Evolutionary conservation across 176 grass and related monocot genomes (phyloP), one percentile per base, ranked within the genome.

Genomic region (Hyparrhenia diplandra): DNA sequence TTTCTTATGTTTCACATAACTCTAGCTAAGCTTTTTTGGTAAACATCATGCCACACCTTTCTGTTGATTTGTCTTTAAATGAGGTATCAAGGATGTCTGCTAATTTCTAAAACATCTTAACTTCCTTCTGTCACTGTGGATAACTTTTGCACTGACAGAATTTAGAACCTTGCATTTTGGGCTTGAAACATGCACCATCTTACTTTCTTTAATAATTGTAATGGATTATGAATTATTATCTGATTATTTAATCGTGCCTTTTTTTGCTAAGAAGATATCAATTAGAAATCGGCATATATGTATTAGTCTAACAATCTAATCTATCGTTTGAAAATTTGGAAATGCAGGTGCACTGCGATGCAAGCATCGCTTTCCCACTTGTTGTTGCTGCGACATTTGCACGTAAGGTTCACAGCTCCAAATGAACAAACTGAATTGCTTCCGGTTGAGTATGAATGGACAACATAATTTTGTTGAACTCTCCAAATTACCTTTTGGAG

Each of bases 271-370:
- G 49, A 72, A 60, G 20, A 55, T 67, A 13, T 68, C 9, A 83
- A 34, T 13, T 12, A 52, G 32, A 78, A 51, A 32, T 16, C 23
- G 60, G 30, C 11, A 46, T 49, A 69, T 29, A 51, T 54, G 17
- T 67, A 23, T 32, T 77, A 82, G 7, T 86, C 43, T 65, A 45
- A 41, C 31, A 54, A 35, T 24, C 16, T 76, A 43, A 71, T 21
- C 16, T 79, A 23, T 80, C 36, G 37, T 8, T 68, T 21, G 0
- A 69, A 49, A 47, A 27, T 67, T 74, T 79, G n/a, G 37, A 73
- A 89, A 86, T 77, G 27, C 77, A 94, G 95, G 92, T 98, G 64
- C 95, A 98, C 72, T 98, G 95, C 4, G 95, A 94, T 78, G 90
- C 90, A 18, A 98, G 90, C 49, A 91, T 98, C 28, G 95, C 89